Evolutionary conservation across 208 protist genomes (phyloP).

Genomic region (Leishmania tropica): DNA sequence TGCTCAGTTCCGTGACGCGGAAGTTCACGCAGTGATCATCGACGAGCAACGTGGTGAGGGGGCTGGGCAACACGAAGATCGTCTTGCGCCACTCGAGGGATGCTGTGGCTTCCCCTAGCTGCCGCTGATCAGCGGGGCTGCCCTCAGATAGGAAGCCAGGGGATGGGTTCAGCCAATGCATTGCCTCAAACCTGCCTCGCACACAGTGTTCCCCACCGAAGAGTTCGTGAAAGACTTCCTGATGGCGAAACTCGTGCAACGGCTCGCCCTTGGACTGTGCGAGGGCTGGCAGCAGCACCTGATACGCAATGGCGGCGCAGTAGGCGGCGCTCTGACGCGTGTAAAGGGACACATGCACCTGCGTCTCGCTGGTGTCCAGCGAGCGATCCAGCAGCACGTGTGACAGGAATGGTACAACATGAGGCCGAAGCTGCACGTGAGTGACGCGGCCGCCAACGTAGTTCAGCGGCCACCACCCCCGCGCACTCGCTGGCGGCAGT

Average conservation of each 20-base stretch:
- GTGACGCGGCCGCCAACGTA: slow-evolving; percentile 3
- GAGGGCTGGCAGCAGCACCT: slow-evolving; percentile 27
- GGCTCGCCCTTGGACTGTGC: not conserved
- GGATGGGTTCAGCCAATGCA: not conserved
- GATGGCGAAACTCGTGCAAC: not conserved
- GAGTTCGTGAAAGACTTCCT: not conserved
- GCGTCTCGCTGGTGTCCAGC: slow-evolving; percentile 32
- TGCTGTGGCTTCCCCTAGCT: not conserved
- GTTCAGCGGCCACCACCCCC: slow-evolving; percentile 3
- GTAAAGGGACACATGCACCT: slow-evolving; percentile 41
- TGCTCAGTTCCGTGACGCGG: slow-evolving; percentile 37
- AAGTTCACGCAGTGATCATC: slow-evolving; percentile 56
- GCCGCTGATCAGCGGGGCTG: not conserved
- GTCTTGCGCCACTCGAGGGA: slow-evolving; percentile 36
- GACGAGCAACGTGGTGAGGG: slow-evolving; percentile 57
- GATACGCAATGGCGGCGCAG: slow-evolving; percentile 33
- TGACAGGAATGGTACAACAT: slow-evolving; percentile 39
- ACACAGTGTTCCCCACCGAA: slow-evolving; percentile 17
- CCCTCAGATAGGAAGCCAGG: not conserved
- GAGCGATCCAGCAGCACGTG: slow-evolving; percentile 19
- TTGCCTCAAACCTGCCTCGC: not conserved
- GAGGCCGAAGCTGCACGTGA: slow-evolving; percentile 37
- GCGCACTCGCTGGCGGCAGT: not conserved
- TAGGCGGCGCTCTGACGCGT: slow-evolving; percentile 48
- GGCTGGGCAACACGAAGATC: slow-evolving; percentile 24